These are phyloP conservation scores for Gaertneriomyces semiglobifer DNA, from an alignment of 192 early-diverging fungal genomes.

Conservation along the genomic window DNA sequence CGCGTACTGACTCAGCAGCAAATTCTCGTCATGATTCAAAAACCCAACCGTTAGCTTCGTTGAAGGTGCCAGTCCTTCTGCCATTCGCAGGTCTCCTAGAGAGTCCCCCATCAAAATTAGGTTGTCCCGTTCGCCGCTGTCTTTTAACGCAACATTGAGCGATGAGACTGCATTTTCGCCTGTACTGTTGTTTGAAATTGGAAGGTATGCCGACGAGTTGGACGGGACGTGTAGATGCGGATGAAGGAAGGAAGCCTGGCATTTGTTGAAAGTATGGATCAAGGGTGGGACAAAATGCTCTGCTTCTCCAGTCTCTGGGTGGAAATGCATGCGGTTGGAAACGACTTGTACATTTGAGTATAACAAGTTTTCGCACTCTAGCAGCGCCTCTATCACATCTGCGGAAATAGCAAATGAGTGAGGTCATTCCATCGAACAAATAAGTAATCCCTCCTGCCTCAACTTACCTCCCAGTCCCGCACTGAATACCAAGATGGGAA, in stretches of 20 bases:
- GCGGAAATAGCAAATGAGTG: neutral
- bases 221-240: too few relatives aligned
- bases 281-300: constrained; percentile 62
- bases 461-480: constrained; percentile 57
- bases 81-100: constrained; percentile 68
- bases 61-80: constrained; percentile 54
- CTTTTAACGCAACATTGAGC: too few relatives aligned
- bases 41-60: constrained; percentile 65
- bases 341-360: constrained; percentile 63
- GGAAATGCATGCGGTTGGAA: constrained; percentile 68
- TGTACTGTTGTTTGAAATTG: too few relatives aligned
- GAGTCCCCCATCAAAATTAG: constrained; percentile 68
- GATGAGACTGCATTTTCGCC: too few relatives aligned
- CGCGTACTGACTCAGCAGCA: constrained; percentile 47
- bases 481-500: constrained; percentile 70
- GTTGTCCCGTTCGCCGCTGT: too few relatives aligned
- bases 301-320: constrained; percentile 44
- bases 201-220: too few relatives aligned
- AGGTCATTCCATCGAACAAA: constrained; percentile 4
- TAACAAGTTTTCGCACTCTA: constrained; percentile 41
- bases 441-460: neutral
- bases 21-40: constrained; percentile 61
- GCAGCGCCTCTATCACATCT: constrained; percentile 63
- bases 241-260: constrained; percentile 46
- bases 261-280: constrained; percentile 73